A percentile compares a stretch with the other conserved stretches of the same genome.
These are phyloP conservation scores for Collariella sp. DNA, from an alignment of 495 filamentous ascomycete species.

Conservation along the genomic window DNA sequence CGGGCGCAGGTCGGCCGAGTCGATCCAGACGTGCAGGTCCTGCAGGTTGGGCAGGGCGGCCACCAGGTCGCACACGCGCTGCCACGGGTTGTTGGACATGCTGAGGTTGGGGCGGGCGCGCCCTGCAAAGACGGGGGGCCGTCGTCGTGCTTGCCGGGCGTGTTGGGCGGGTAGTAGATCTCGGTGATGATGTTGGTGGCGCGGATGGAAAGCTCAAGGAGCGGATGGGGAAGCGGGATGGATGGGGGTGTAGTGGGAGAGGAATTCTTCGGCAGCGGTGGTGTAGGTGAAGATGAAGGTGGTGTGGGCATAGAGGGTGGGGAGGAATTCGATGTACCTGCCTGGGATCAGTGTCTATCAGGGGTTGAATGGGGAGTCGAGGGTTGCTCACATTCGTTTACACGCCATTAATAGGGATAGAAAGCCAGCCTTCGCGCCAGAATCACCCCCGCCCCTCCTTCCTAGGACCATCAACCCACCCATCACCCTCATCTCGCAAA, in stretches of 20 bases:
- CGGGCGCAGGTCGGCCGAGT: constrained; percentile 23
- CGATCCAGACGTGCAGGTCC: constrained; percentile 20
- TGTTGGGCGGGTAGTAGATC: constrained; percentile 18
- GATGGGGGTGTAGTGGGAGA: constrained; percentile 7
- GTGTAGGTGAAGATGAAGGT: constrained; percentile 27
- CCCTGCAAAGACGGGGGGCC: neutral
- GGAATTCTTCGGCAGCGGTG: constrained; percentile 11
- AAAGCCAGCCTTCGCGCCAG: neutral
- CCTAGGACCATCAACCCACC: too few relatives aligned
- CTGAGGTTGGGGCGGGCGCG: constrained; percentile 1
- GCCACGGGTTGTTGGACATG: constrained; percentile 19
- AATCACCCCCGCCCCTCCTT: neutral
- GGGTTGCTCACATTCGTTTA: constrained; percentile 22
- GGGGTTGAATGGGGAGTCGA: neutral
- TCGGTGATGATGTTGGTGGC: constrained; percentile 18
- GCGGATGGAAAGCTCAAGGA: constrained; percentile 20
- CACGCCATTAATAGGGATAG: constrained; percentile 6
- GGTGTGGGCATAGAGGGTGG: constrained; percentile 15
- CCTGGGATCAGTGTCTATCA: neutral
- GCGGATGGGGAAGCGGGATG: constrained; percentile 4
- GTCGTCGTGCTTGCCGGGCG: neutral
- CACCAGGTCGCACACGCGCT: constrained; percentile 16
- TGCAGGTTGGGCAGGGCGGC: constrained; percentile 7
- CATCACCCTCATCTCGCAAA: too few relatives aligned
- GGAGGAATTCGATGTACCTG: constrained; percentile 23